phyloP scores from a whole-genome alignment of 768 basidiomycete species.

The Suillus alpinus region DNA sequence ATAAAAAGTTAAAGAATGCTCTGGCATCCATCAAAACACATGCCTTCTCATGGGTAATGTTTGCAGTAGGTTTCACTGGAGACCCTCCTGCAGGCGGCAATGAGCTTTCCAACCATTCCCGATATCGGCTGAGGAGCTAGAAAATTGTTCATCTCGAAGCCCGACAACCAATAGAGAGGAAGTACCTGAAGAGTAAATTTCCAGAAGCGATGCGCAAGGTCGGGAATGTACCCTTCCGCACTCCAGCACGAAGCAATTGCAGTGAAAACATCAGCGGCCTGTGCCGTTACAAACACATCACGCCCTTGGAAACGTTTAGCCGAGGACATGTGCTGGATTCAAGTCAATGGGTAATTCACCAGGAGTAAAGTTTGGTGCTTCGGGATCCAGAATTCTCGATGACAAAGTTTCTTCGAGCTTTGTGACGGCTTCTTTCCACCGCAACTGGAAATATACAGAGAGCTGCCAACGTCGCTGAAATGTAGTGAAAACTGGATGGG shows the following conservation, averaged over 20 bases:
- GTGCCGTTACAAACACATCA: slow-evolving; percentile 51
- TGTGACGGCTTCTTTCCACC: slow-evolving; percentile 92
- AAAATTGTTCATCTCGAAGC: slow-evolving; percentile 5
- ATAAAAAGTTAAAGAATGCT: neutral
- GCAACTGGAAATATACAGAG: slow-evolving; percentile 93
- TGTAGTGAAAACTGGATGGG: slow-evolving; percentile 62
- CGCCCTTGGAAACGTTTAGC: slow-evolving; percentile 15
- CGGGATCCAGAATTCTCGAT: slow-evolving; percentile 39
- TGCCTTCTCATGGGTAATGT: slow-evolving; percentile 36
- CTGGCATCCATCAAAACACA: neutral
- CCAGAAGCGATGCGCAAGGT: slow-evolving; percentile 87
- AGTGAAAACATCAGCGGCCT: slow-evolving; percentile 66
- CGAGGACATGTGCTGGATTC: slow-evolving; percentile 1
- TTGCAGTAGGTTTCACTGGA: slow-evolving; percentile 30
- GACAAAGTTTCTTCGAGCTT: slow-evolving; percentile 69
- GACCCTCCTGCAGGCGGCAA: slow-evolving; percentile 42
- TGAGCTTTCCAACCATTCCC: slow-evolving; percentile 67
- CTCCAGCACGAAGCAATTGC: slow-evolving; percentile 85
- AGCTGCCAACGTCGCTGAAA: slow-evolving; percentile 94
- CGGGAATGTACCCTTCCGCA: slow-evolving; percentile 78
- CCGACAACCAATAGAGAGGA: neutral
- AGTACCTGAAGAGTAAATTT: slow-evolving; percentile 81
- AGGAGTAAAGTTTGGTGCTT: slow-evolving; percentile 26
- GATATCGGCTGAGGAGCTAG: slow-evolving; percentile 80
- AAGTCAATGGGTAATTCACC: slow-evolving; percentile 32